Conservation (phyloP, 805 yeast genomes). For the Suhomyces emberorum region DNA sequence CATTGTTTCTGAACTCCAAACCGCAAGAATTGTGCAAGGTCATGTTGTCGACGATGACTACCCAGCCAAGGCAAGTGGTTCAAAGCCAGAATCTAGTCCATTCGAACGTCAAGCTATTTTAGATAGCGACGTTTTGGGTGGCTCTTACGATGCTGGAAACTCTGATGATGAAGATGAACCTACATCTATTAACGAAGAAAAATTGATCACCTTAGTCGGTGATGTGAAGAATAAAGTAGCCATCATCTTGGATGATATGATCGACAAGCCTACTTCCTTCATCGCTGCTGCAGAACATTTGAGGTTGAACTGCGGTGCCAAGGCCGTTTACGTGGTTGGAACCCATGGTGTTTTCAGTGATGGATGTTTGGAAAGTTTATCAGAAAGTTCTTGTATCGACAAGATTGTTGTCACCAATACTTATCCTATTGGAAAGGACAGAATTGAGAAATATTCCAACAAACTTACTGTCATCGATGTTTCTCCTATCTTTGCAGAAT, state of each 20-base stretch:
- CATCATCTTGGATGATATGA: constrained; percentile 93
- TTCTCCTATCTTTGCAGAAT: constrained; percentile 93
- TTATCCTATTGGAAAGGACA: constrained; percentile 76
- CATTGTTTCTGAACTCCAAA: constrained; percentile 78
- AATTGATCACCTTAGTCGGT: constrained; percentile 93
- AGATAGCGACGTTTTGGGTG: constrained; percentile 66
- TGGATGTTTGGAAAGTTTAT: constrained; percentile 76
- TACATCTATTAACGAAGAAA: constrained; percentile 60
- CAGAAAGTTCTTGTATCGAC: constrained; percentile 78
- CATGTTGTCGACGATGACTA: constrained; percentile 92
- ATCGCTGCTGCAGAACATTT: constrained; percentile 98
- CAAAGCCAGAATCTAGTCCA: constrained; percentile 12
- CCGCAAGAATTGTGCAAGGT: constrained; percentile 94
- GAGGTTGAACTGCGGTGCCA: constrained; percentile 94
- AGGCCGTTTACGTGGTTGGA: constrained; percentile 82
- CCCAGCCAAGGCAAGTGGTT: constrained; percentile 17
- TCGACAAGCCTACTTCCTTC: constrained; percentile 90
- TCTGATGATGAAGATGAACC: constrained; percentile 90
- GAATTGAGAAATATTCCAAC: constrained; percentile 47
- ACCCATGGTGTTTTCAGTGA: constrained; percentile 95
- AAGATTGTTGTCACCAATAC: constrained; percentile 94
- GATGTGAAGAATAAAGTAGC: constrained; percentile 91
- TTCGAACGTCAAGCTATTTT: constrained; percentile 13
- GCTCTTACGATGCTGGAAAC: constrained; percentile 71
- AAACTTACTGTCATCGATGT: constrained; percentile 89